Base-by-base conservation (phyloP, 2,329 filamentous ascomycete species). In the Colletotrichum chrysophilum region DNA sequence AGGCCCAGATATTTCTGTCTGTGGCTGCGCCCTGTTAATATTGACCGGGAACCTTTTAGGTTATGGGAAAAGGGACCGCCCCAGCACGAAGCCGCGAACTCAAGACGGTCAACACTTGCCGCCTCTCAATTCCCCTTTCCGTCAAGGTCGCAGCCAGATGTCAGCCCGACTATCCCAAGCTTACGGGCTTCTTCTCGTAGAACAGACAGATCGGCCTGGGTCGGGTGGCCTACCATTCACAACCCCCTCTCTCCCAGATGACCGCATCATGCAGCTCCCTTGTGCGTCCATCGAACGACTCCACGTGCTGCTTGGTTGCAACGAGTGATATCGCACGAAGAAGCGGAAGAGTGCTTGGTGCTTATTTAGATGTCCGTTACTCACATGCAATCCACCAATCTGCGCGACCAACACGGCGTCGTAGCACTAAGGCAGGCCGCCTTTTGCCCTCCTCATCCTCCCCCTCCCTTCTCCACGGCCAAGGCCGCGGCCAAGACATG, bases 211-310 rank as follows among this genome's bases (percentile, higher is more conserved):
- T 73, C 70, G 56, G 58, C 70, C 58, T 38, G 21, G 43, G 70
- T 76, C 74, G 18, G 36, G 74, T 73, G 70, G 74, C 70, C 56
- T 58, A 12, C 64, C 38, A 62, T 68, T 48, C 56, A 58, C 16
- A 32, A 14, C 61, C 30, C 64, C 56, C 70, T 56, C 70, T 48
- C 70, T 18, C 52, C 34, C 70, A 75, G 58, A 75, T 75, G 74
- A 75, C 74, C 64, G 70, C 74, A 75, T 75, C 74, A 75, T 75
- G 74, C 70, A 75, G 70, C 32, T 21, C 21, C 21, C 48, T 56
- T 52, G 64, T 73, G 65, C 28, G 62, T 43, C 62, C 73, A 48
- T 65, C 58, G 43, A 73, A 73, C 21, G 26, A 73, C 70, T 73
- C 64, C 74, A 73, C 64, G 74, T 68, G 70, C 64, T 60, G 32